Conservation (phyloP, 2,329 filamentous ascomycete genomes). For the Decorospora gaudefroyi region DNA sequence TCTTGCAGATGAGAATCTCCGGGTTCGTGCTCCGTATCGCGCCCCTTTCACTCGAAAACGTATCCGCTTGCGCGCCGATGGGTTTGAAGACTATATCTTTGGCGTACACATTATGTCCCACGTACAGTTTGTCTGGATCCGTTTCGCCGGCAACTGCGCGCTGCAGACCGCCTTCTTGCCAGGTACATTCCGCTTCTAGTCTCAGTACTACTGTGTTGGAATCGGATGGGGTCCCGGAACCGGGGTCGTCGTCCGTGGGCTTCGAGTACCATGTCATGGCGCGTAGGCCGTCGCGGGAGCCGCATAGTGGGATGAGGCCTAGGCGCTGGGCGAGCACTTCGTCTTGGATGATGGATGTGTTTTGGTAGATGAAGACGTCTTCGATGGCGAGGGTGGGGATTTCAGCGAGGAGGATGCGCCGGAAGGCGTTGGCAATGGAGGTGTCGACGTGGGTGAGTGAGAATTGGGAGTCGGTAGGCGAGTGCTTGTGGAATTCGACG, state of each 20-base stretch:
- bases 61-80: conserved; percentile 61
- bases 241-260: conserved; percentile 58
- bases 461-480: conserved; percentile 77
- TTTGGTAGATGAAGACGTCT: conserved; percentile 89
- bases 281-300: conserved; percentile 74
- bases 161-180: conserved; percentile 65
- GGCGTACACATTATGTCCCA: conserved; percentile 70
- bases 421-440: conserved; percentile 93
- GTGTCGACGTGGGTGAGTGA: conserved; percentile 91
- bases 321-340: conserved; percentile 91
- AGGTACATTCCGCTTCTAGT: conserved; percentile 78
- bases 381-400: conserved; percentile 94
- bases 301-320: conserved; percentile 87
- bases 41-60: conserved; percentile 54
- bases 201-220: conserved; percentile 84
- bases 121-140: conserved; percentile 82
- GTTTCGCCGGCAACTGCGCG: conserved; percentile 69
- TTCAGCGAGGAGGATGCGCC: conserved; percentile 92
- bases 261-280: conserved; percentile 84
- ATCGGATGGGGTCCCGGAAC: conserved; percentile 61
- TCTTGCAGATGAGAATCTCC: conserved; percentile 90
- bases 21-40: conserved; percentile 80
- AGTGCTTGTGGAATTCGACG: conserved; percentile 83
- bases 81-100: conserved; percentile 71
- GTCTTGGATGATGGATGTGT: conserved; percentile 97